Evolutionary conservation across 1,284 basidiomycete species (phyloP), one percentile per base, ranked within the genome.

Genomic region (Heterobasidion annosum): DNA sequence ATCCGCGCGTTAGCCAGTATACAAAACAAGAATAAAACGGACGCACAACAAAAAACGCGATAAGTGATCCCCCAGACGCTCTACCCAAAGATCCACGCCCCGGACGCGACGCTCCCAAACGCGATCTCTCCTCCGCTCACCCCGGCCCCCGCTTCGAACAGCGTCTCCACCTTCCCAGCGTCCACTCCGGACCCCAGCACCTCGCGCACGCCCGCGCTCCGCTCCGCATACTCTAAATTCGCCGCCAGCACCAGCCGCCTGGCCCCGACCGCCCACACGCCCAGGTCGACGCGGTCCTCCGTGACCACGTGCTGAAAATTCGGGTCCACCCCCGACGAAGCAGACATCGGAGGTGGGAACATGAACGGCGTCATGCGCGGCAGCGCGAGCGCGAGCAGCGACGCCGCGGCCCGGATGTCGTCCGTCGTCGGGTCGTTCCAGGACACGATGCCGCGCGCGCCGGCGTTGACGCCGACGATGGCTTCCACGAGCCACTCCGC

Each of bases 401-500:
- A 82, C 0, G 82, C 75, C 5, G 77, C 73, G 1, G 71, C 61
- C 63, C 81, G 82, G 69, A 89, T 84, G 54, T 82, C 79, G 2
- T 70, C 58, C 0, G 81, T 66, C 0, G 82, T 84, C 0, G 85
- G 85, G 58, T 86, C 83, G 53, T 70, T 69, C 87, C 87, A 90
- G 2, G 86, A 78, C 4, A 88, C 73, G 19, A 87, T 73, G 34
- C 83, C 82, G 32, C 44, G 66, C 6, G 73, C 83, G 13, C 88
- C 85, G 54, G 89, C 85, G 60, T 87, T 88, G 62, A 89, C 81
- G 0, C 76, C 81, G 15, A 89, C 62, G 34, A 85, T 73, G 57
- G 73, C 77, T 66, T 86, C 70, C 2, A 87, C 76, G 8, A 85
- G 70, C 64, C 80, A 88, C 61, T 91, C 87, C 56, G 76, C 71